A percentile compares a stretch with the other conserved stretches of the same genome.
These are phyloP conservation scores for Backusella luteola DNA, from an alignment of 192 early-diverging fungal genomes.

Conservation along the genomic window DNA sequence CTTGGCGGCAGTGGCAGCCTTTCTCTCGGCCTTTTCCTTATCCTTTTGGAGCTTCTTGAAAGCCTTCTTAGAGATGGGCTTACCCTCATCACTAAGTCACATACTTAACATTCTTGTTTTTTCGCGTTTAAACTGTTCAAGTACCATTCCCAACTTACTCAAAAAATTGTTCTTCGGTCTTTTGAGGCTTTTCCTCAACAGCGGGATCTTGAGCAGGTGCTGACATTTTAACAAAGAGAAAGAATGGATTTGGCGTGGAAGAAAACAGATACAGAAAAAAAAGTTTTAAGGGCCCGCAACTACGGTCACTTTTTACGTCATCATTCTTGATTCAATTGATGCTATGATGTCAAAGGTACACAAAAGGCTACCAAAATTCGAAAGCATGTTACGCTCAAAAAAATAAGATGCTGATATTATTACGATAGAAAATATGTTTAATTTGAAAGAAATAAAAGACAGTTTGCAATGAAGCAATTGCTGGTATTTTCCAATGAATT, in stretches of 20 bases:
- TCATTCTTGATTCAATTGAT: not conserved
- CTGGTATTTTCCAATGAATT: too few species aligned
- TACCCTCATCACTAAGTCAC: constrained; percentile 68
- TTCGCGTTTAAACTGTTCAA: not conserved
- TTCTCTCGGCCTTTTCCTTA: constrained; percentile 79
- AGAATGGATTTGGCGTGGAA: not conserved
- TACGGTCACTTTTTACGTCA: not conserved
- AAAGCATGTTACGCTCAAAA: too few species aligned
- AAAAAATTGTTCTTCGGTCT: constrained; percentile 51
- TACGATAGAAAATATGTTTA: too few species aligned
- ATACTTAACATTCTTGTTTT: not conserved
- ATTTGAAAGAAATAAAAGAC: too few species aligned
- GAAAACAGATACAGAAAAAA: not conserved
- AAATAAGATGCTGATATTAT: too few species aligned
- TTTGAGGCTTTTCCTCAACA: constrained; percentile 41
- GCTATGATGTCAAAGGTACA: too few species aligned
- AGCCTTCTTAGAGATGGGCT: constrained; percentile 87
- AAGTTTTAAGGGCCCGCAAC: not conserved
- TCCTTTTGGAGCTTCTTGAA: constrained; percentile 95
- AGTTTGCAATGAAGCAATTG: too few species aligned
- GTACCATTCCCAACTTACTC: constrained; percentile 25
- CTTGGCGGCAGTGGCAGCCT: constrained; percentile 59
- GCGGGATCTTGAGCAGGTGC: constrained; percentile 21
- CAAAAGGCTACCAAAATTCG: too few species aligned
- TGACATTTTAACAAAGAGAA: constrained; percentile 14